Conservation (phyloP, 805 yeast species). For the Ogataea pignaliae region DNA sequence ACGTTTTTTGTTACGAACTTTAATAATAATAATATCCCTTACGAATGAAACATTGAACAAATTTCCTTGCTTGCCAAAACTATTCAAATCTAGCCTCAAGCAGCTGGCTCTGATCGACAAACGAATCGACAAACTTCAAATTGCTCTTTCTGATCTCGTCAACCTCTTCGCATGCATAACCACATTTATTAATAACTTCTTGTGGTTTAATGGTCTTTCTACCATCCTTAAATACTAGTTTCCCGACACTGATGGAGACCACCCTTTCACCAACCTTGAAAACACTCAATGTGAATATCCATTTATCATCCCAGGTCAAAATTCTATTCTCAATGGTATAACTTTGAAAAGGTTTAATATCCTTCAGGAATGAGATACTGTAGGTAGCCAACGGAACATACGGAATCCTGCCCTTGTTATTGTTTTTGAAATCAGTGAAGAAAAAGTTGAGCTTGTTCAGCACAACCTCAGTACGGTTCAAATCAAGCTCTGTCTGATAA, state of each 20-base stretch:
- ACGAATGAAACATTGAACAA: too few relatives aligned
- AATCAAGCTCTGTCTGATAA: slow-evolving; percentile 76
- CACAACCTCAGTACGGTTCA: slow-evolving; percentile 66
- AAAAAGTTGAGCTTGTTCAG: slow-evolving; percentile 40
- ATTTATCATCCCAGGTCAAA: slow-evolving; percentile 81
- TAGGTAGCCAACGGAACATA: slow-evolving; percentile 78
- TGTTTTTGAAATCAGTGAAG: slow-evolving; percentile 20
- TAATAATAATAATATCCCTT: background rate
- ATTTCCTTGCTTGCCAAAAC: too few relatives aligned
- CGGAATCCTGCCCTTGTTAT: slow-evolving; percentile 36
- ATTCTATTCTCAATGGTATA: slow-evolving; percentile 57
- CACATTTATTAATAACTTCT: slow-evolving; percentile 52
- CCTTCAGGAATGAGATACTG: slow-evolving; percentile 61
- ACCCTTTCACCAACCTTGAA: slow-evolving; percentile 42
- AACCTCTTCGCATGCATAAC: slow-evolving; percentile 49
- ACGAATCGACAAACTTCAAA: slow-evolving; percentile 34
- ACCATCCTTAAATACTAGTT: slow-evolving; percentile 76
- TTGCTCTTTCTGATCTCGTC: slow-evolving; percentile 38
- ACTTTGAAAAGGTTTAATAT: slow-evolving; percentile 61
- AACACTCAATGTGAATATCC: slow-evolving; percentile 69
- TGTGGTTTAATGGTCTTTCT: slow-evolving; percentile 69
- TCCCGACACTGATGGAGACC: slow-evolving; percentile 62
- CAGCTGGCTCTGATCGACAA: slow-evolving; percentile 25
- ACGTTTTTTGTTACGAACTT: background rate
- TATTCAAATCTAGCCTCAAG: slow-evolving; percentile 4